phyloP scores from a whole-genome alignment of 2,329 filamentous ascomycete genomes.

The Epichloe gansuensis region DNA sequence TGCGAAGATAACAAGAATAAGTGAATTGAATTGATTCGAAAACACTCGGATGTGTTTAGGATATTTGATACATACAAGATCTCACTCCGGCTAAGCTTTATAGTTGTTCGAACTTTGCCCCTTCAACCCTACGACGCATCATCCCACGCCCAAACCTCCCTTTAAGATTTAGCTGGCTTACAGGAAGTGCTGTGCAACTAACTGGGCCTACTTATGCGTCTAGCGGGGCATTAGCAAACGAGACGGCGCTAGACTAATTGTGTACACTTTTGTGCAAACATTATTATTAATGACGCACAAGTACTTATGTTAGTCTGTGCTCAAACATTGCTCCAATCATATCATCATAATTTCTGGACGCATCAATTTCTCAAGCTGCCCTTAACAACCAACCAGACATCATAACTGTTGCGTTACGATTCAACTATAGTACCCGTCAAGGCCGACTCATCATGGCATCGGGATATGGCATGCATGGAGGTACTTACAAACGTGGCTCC shows the following conservation, averaged over 20 bases:
- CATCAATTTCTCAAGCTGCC: not conserved
- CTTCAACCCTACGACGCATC: not conserved
- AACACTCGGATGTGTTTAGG: not conserved
- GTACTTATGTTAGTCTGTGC: not conserved
- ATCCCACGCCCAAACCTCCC: not conserved
- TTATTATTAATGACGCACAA: not conserved
- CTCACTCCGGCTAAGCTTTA: not conserved
- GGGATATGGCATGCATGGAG: constrained; percentile 70
- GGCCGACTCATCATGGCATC: constrained; percentile 52
- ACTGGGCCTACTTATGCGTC: not conserved
- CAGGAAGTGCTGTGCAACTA: not conserved
- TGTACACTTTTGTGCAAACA: not conserved
- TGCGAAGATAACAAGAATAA: not conserved
- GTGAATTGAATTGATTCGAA: not conserved
- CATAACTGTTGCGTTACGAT: not conserved
- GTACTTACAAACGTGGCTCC: constrained; percentile 33
- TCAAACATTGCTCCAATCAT: not conserved
- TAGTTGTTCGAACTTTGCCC: not conserved
- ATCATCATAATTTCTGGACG: not conserved
- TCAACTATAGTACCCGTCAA: not conserved
- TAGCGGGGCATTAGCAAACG: not conserved
- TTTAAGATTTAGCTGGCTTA: not conserved
- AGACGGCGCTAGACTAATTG: not conserved
- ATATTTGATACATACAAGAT: not conserved
- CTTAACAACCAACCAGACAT: not conserved